phyloP scores from a whole-genome alignment of 139 green algal genomes.

The Pseudopediastrum boryanum region DNA sequence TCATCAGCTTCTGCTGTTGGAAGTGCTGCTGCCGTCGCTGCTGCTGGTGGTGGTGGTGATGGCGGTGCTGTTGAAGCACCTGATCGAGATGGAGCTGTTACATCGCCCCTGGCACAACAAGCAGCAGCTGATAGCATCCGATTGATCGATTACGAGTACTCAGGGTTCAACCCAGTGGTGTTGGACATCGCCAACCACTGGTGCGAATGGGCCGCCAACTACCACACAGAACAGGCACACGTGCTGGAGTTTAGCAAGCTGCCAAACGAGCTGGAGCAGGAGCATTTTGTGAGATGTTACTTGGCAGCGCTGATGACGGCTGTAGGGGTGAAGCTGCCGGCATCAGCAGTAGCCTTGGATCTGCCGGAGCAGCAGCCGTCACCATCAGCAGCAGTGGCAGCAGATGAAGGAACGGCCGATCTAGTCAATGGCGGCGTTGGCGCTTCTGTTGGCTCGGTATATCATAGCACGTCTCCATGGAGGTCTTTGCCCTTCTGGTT shows the following conservation, averaged over 20 bases:
- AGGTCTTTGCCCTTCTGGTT: no score
- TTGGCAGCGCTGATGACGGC: constrained; percentile 34
- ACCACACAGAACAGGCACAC: constrained; percentile 48
- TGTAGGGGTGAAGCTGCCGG: not conserved
- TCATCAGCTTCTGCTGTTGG: not conserved
- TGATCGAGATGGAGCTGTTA: not conserved
- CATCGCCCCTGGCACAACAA: not conserved
- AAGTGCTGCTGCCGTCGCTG: not conserved
- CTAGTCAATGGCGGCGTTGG: no score
- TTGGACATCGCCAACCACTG: constrained; percentile 84
- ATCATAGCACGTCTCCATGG: no score
- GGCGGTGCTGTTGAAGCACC: not conserved
- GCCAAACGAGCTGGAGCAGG: constrained; percentile 49
- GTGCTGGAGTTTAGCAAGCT: constrained; percentile 57
- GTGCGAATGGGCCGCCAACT: constrained; percentile 72
- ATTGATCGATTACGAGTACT: constrained; percentile 83
- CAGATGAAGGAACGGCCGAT: not conserved
- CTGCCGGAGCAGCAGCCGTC: not conserved
- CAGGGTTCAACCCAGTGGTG: constrained; percentile 43
- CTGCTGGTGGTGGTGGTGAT: constrained; percentile 4
- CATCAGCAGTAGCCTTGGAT: not conserved
- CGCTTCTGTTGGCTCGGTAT: no score
- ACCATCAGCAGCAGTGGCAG: not conserved
- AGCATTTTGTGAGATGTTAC: constrained; percentile 56
- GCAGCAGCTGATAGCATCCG: constrained; percentile 20